A percentile compares a stretch with the other conserved stretches of the same genome.
Evolutionary conservation across 441 rosid species (phyloP).

Genomic region (Adansonia madagascariensis): DNA sequence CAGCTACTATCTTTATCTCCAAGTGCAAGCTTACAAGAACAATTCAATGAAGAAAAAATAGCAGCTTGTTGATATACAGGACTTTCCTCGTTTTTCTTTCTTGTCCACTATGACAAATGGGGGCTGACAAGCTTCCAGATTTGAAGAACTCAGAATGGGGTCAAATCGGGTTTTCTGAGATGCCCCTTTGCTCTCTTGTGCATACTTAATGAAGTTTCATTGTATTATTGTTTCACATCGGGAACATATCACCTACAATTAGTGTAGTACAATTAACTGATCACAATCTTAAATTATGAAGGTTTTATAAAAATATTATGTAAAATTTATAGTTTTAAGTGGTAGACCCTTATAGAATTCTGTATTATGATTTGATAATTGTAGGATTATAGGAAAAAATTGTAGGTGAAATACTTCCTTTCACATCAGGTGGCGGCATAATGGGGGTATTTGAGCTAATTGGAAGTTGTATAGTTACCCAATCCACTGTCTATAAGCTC

Average conservation of each 20-base stretch:
- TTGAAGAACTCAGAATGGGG: conserved; percentile 8
- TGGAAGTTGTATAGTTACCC: conserved; percentile 19
- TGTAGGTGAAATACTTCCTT: not conserved
- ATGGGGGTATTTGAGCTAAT: conserved; percentile 26
- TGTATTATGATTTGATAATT: too few relatives aligned
- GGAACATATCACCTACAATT: too few relatives aligned
- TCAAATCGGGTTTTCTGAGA: conserved; percentile 19
- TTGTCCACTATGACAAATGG: conserved; percentile 18
- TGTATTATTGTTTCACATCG: not conserved
- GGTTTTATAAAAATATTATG: too few relatives aligned
- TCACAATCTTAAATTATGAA: too few relatives aligned
- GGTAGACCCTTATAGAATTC: too few relatives aligned
- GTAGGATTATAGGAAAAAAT: too few relatives aligned
- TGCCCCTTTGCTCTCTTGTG: conserved; percentile 28
- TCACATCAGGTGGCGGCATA: conserved; percentile 27
- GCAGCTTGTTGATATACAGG: conserved; percentile 7
- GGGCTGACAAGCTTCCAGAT: conserved; percentile 18
- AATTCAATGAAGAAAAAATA: conserved; percentile 49
- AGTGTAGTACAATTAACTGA: too few relatives aligned
- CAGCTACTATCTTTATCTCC: conserved; percentile 71
- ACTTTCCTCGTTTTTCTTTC: not conserved
- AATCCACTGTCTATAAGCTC: conserved; percentile 29
- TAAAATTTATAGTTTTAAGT: too few relatives aligned
- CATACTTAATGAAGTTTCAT: conserved; percentile 23
- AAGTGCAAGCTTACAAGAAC: conserved; percentile 90